Percentiles rank a stretch among this genome's conserved stretches.
These are phyloP conservation scores for Salvia splendens DNA, from an alignment of 257 asterid genomes.

Conservation along the genomic window DNA sequence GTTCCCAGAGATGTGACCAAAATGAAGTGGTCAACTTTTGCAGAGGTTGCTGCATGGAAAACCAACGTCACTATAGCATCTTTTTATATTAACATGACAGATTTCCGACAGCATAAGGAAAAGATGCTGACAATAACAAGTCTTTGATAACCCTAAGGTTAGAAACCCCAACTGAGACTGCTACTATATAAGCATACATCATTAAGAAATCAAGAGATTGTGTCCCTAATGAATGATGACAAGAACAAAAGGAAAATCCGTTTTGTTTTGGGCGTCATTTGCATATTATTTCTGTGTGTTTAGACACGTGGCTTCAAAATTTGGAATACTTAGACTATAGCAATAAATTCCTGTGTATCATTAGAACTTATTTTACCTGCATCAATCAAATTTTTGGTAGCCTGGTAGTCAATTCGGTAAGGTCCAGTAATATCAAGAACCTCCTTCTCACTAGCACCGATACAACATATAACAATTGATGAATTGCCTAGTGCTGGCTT, in stretches of 20 bases:
- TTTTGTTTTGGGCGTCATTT: background rate
- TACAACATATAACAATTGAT: conserved; percentile 83
- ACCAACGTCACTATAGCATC: conserved; percentile 12
- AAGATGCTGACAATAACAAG: background rate
- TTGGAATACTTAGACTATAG: background rate
- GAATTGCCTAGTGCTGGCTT: conserved; percentile 71
- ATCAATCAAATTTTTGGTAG: conserved; percentile 85
- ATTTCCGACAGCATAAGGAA: background rate
- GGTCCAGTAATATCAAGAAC: conserved; percentile 82
- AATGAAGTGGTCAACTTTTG: conserved; percentile 75
- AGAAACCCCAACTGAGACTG: conserved; percentile 4
- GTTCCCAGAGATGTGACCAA: conserved; percentile 96
- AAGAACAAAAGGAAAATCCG: background rate
- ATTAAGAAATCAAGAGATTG: background rate
- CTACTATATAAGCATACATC: conserved; percentile 8
- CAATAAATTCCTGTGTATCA: background rate
- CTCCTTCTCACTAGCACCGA: conserved; percentile 99
- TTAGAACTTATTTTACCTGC: conserved; percentile 57
- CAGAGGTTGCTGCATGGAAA: conserved; percentile 67
- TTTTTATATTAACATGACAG: background rate
- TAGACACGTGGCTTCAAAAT: background rate
- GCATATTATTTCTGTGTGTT: background rate
- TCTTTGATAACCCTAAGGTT: background rate
- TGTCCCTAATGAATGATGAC: background rate
- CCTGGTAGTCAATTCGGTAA: conserved; percentile 80